These are phyloP conservation scores for Vitis hybrid DNA, from an alignment of 177 flowering plant genomes.

Conservation along the genomic window DNA sequence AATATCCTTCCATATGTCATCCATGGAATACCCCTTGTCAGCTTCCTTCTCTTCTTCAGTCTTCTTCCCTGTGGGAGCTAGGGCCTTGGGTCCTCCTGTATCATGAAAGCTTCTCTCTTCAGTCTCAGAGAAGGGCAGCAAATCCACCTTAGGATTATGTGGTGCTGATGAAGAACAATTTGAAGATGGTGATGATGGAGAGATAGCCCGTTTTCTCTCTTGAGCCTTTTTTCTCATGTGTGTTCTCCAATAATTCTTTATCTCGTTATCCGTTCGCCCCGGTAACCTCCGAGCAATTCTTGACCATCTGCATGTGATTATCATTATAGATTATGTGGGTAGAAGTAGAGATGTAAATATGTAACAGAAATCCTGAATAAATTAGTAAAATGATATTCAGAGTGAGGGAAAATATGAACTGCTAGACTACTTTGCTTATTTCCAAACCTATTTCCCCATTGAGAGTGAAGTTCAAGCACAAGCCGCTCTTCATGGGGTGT, in stretches of 20 bases:
- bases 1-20: constrained; percentile 95
- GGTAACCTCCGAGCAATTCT: constrained; percentile 87
- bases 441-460: constrained; percentile 94
- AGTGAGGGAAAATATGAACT: neutral
- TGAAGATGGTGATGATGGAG: constrained; percentile 44
- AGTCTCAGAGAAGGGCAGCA: constrained; percentile 18
- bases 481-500: constrained; percentile 88
- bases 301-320: constrained; percentile 73
- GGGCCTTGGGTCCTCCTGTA: constrained; percentile 31
- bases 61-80: constrained; percentile 21
- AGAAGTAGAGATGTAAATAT: neutral
- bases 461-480: constrained; percentile 86
- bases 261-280: constrained; percentile 95
- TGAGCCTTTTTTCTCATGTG: constrained; percentile 94
- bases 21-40: constrained; percentile 59
- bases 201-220: constrained; percentile 51
- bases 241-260: constrained; percentile 98
- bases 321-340: neutral
- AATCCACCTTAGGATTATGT: constrained; percentile 28
- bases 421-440: neutral
- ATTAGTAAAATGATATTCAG: neutral
- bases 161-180: constrained; percentile 33
- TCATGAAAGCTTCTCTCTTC: constrained; percentile 45
- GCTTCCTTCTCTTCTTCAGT: constrained; percentile 24
- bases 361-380: neutral